These are phyloP conservation scores for Erigeron canadensis DNA, from an alignment of 129 eudicot species.

Conservation along the genomic window DNA sequence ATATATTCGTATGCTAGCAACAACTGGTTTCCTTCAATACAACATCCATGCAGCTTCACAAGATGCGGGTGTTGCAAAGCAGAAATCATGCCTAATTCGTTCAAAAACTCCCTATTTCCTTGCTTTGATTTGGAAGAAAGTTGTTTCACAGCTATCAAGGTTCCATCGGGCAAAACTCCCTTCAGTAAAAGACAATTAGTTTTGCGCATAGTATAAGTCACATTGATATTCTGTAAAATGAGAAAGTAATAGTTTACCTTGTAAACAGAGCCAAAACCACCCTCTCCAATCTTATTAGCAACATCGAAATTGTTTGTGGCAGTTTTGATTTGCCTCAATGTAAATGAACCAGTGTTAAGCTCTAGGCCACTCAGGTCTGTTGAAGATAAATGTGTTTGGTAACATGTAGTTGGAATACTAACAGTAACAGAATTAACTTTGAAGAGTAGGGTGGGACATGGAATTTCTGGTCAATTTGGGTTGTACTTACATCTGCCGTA, in stretches of 20 bases:
- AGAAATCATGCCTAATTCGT: slow-evolving; percentile 82
- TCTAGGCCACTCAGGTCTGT: slow-evolving; percentile 51
- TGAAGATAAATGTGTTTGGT: neutral
- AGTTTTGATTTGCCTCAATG: slow-evolving; percentile 62
- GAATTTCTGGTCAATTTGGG: no score
- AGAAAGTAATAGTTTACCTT: slow-evolving; percentile 44
- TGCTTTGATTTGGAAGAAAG: slow-evolving; percentile 59
- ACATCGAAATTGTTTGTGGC: slow-evolving; percentile 64
- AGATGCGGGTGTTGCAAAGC: slow-evolving; percentile 75
- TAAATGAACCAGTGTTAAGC: slow-evolving; percentile 51
- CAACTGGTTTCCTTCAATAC: slow-evolving; percentile 70
- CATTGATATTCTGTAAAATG: neutral
- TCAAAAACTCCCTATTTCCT: slow-evolving; percentile 78
- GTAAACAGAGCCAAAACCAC: slow-evolving; percentile 81
- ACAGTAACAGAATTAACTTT: neutral
- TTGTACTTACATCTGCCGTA: no score
- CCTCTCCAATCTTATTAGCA: slow-evolving; percentile 76
- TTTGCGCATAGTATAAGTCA: neutral
- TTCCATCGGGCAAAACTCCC: slow-evolving; percentile 69
- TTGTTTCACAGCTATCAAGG: slow-evolving; percentile 36
- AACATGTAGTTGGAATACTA: neutral
- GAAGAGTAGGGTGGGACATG: neutral
- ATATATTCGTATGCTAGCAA: slow-evolving; percentile 70
- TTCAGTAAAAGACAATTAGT: slow-evolving; percentile 21
- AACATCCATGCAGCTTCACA: slow-evolving; percentile 72